A percentile compares a stretch with the other conserved stretches of the same genome.
These are phyloP conservation scores for Mycena epipterygia DNA, from an alignment of 768 basidiomycete species.

Conservation along the genomic window DNA sequence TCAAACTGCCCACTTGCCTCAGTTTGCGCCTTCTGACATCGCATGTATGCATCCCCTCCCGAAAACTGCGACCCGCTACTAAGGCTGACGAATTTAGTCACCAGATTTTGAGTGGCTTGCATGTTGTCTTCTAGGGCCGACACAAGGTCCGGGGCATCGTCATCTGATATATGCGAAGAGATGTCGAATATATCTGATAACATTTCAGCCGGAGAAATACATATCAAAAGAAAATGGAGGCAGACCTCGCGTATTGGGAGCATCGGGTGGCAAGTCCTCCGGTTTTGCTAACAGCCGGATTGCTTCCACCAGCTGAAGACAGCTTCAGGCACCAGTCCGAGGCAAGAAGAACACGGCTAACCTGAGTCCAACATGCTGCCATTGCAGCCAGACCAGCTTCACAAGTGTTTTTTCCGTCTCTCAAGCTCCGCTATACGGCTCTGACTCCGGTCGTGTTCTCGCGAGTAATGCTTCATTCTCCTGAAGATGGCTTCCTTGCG, in stretches of 20 bases:
- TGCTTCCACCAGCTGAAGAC: constrained; percentile 71
- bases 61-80: constrained; percentile 51
- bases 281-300: constrained; percentile 71
- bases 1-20: constrained; percentile 61
- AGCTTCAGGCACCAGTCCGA: constrained; percentile 19
- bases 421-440: constrained; percentile 75
- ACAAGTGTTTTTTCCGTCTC: constrained; percentile 71
- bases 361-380: constrained; percentile 86
- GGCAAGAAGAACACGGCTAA: constrained; percentile 45
- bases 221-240: constrained; percentile 16
- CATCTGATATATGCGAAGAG: constrained; percentile 54
- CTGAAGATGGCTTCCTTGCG: constrained; percentile 90
- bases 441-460: constrained; percentile 78
- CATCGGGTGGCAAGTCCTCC: constrained; percentile 61
- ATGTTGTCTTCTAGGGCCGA: constrained; percentile 67
- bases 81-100: constrained; percentile 68
- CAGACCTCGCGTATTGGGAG: constrained; percentile 59
- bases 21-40: constrained; percentile 68
- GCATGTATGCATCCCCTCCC: constrained; percentile 56
- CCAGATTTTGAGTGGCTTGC: constrained; percentile 70
- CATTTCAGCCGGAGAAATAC: constrained; percentile 3
- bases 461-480: constrained; percentile 86
- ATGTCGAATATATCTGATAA: constrained; percentile 62
- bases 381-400: constrained; percentile 82
- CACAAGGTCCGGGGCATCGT: constrained; percentile 53